Evolutionary conservation across 176 grass and related monocot species (phyloP).

Genomic region (Hordeum vulgare): DNA sequence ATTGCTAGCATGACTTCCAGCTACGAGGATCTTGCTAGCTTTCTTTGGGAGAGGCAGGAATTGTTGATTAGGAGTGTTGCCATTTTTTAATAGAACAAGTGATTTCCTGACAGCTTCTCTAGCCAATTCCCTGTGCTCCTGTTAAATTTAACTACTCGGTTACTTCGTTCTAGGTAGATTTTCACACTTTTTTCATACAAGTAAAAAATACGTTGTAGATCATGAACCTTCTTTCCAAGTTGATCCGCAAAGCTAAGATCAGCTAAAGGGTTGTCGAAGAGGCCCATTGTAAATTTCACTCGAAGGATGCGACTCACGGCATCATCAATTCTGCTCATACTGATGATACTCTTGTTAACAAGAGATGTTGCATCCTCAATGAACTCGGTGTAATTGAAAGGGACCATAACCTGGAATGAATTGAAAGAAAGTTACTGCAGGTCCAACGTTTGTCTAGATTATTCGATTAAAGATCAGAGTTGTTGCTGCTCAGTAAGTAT

Average conservation of each 20-base stretch:
- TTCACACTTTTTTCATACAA: background rate
- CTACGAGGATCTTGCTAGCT: slow-evolving; percentile 78
- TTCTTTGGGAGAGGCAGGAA: slow-evolving; percentile 89
- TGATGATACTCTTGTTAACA: slow-evolving; percentile 62
- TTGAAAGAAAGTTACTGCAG: background rate
- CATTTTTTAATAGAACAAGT: slow-evolving; percentile 91
- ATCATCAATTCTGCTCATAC: slow-evolving; percentile 86
- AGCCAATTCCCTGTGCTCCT: slow-evolving; percentile 96
- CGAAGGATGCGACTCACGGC: slow-evolving; percentile 84
- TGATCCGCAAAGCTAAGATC: slow-evolving; percentile 85
- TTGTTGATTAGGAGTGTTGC: slow-evolving; percentile 48
- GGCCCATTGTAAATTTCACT: slow-evolving; percentile 97
- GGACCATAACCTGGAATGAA: slow-evolving; percentile 70
- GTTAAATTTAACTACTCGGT: slow-evolving; percentile 21
- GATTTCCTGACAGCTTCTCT: slow-evolving; percentile 98
- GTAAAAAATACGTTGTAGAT: background rate
- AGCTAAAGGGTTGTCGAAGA: slow-evolving; percentile 85
- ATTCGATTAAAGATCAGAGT: background rate
- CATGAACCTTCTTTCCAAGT: slow-evolving; percentile 87
- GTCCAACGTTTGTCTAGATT: background rate
- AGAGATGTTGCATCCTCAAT: slow-evolving; percentile 69
- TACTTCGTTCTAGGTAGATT: slow-evolving; percentile 18
- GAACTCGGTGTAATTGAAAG: slow-evolving; percentile 70
- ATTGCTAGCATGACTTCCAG: slow-evolving; percentile 81
- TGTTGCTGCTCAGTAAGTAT: background rate